phyloP scores from a whole-genome alignment of 805 yeast species.

The Blastobotrys muscicola region DNA sequence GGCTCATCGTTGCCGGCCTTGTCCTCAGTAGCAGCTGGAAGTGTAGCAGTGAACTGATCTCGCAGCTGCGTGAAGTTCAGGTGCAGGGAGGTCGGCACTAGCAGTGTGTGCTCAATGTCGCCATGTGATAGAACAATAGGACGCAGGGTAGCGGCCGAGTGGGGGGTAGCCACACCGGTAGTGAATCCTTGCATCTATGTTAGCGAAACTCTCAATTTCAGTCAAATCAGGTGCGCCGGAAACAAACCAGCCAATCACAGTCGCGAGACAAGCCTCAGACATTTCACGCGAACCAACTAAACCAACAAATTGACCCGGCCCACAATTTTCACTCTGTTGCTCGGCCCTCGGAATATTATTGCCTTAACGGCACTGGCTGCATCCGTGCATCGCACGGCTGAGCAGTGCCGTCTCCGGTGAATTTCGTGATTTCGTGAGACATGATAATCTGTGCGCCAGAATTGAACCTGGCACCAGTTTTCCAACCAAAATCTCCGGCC shows the following conservation, averaged over 20 bases:
- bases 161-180: conserved; percentile 36
- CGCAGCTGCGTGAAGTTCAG: conserved; percentile 79
- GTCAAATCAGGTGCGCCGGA: too few species aligned
- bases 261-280: neutral
- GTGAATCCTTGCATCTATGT: conserved; percentile 15
- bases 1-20: conserved; percentile 85
- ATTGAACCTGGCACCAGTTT: too few species aligned
- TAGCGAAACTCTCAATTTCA: too few species aligned
- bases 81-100: conserved; percentile 75
- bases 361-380: too few species aligned
- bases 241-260: neutral
- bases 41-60: conserved; percentile 67
- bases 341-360: too few species aligned
- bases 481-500: too few species aligned
- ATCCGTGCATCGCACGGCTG: too few species aligned
- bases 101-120: conserved; percentile 73
- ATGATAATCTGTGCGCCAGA: too few species aligned
- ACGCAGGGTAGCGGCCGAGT: conserved; percentile 46
- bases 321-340: too few species aligned
- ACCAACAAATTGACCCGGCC: neutral
- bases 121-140: conserved; percentile 83
- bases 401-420: too few species aligned
- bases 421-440: too few species aligned
- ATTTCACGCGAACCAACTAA: neutral
- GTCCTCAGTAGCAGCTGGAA: conserved; percentile 74